These are phyloP conservation scores for Trichoderma pleuroti DNA, from an alignment of 2,329 filamentous ascomycete genomes.

Conservation along the genomic window DNA sequence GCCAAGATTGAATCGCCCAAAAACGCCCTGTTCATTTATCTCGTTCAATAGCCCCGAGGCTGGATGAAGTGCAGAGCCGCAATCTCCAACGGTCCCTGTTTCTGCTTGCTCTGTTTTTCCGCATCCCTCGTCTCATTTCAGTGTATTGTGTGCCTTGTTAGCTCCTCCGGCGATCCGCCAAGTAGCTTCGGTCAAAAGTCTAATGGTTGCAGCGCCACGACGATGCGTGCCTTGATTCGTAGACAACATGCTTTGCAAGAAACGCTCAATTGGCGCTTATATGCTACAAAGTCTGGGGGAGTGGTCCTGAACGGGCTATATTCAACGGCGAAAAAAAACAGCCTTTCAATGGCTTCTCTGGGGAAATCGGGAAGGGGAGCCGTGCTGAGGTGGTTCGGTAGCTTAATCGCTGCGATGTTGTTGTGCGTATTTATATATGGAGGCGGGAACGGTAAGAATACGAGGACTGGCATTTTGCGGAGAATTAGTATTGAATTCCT, in stretches of 20 bases:
- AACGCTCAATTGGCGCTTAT: neutral
- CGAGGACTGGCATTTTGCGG: neutral
- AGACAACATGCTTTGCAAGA: neutral
- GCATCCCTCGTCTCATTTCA: neutral
- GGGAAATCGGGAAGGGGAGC: neutral
- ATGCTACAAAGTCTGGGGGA: neutral
- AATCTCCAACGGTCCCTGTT: neutral
- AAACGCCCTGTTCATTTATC: neutral
- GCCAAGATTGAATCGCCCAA: neutral
- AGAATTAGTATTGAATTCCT: neutral
- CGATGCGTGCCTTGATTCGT: neutral
- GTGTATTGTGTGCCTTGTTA: neutral
- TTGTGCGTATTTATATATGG: neutral
- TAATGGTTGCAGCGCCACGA: neutral
- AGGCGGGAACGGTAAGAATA: neutral
- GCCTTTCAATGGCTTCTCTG: neutral
- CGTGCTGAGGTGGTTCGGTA: neutral
- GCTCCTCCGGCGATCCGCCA: neutral
- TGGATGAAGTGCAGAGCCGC: neutral
- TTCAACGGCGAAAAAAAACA: neutral
- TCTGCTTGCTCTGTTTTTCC: neutral
- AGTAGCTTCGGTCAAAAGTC: slow-evolving; percentile 8
- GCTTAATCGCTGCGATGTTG: neutral
- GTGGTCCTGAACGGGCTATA: neutral
- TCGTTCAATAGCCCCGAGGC: neutral